phyloP scores from a whole-genome alignment of 306 rosid species.

The Castanea sativa region DNA sequence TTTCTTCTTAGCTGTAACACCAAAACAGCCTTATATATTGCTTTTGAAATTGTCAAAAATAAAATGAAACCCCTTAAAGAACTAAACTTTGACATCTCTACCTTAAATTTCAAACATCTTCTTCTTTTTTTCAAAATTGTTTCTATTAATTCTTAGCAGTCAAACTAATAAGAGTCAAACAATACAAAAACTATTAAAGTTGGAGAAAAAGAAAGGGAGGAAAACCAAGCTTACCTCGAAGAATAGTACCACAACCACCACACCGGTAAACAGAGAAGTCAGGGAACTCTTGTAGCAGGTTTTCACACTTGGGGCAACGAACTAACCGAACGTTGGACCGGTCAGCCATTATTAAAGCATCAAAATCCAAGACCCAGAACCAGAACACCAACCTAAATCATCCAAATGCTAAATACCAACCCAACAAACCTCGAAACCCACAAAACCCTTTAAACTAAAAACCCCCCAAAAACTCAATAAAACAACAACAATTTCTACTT shows the following conservation, averaged over 20 bases:
- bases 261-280: conserved; percentile 31
- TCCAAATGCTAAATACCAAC: neutral
- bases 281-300: conserved; percentile 27
- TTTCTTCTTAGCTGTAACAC: conserved; percentile 35
- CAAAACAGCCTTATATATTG: conserved; percentile 7
- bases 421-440: conserved; percentile 21
- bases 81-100: neutral
- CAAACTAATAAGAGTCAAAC: conserved; percentile 3
- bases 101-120: neutral
- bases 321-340: conserved; percentile 28
- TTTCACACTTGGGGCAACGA: conserved; percentile 35
- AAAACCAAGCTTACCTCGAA: conserved; percentile 28
- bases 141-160: conserved; percentile 5
- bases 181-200: neutral
- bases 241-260: conserved; percentile 39
- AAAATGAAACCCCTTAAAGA: neutral
- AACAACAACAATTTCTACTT: neutral
- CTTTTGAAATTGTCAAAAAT: neutral
- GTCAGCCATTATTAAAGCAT: conserved; percentile 17
- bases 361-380: conserved; percentile 16
- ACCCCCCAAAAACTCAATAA: neutral
- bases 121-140: neutral
- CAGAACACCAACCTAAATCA: conserved; percentile 15
- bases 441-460: neutral
- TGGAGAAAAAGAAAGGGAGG: neutral